A percentile compares a stretch with the other conserved stretches of the same genome.
Evolutionary conservation across 2,329 filamentous ascomycete genomes (phyloP).

Genomic region (Apiospora aurea): DNA sequence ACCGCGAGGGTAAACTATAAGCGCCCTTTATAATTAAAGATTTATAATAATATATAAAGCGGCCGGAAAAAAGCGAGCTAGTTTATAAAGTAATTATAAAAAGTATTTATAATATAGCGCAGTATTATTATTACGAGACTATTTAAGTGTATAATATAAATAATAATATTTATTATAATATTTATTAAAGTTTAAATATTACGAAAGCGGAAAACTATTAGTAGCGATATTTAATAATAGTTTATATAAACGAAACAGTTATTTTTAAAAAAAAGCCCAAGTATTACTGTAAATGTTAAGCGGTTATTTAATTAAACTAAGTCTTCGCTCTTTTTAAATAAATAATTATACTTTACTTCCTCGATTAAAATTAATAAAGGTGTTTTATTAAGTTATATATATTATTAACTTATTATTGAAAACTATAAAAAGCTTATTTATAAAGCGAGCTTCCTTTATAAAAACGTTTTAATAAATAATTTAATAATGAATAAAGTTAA

Average conservation of each 20-base stretch:
- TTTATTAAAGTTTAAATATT: neutral
- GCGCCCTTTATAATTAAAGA: conserved; percentile 3
- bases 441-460: conserved; percentile 50
- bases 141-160: neutral
- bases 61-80: conserved; percentile 11
- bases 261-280: conserved; percentile 15
- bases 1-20: neutral
- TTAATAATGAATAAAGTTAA: conserved; percentile 55
- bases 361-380: conserved; percentile 35
- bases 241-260: neutral
- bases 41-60: neutral
- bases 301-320: conserved; percentile 38
- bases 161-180: neutral
- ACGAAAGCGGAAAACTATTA: conserved; percentile 9
- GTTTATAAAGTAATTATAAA: neutral
- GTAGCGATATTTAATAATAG: neutral
- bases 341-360: conserved; percentile 41
- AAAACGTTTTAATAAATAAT: conserved; percentile 54
- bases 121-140: neutral
- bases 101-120: neutral
- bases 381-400: conserved; percentile 44
- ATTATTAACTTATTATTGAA: conserved; percentile 48
- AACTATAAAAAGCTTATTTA: conserved; percentile 52
- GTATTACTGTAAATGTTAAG: conserved; percentile 33
- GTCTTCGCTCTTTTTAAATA: conserved; percentile 37